Evolutionary conservation across 371 early-diverging fungal genomes (phyloP).

Genomic region (Fennellomyces sp.): DNA sequence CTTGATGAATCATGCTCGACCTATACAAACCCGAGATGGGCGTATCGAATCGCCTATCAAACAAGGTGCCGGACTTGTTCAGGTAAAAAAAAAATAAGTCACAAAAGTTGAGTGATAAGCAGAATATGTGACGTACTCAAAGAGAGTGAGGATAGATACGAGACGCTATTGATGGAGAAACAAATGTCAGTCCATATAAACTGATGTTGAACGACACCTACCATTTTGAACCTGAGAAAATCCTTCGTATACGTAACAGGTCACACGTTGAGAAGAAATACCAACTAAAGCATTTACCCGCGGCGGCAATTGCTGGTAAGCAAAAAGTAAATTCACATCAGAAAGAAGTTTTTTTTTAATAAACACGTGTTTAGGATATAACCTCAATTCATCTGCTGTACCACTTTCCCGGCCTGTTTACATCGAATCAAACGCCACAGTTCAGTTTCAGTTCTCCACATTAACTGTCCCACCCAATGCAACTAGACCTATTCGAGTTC

Average conservation of each 20-base stretch:
- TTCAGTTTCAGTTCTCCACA: background rate
- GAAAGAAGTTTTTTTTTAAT: conserved; percentile 2
- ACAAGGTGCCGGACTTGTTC: conserved; percentile 21
- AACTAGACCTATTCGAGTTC: background rate
- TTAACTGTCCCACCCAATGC: background rate
- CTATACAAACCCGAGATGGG: background rate
- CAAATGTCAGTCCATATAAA: conserved; percentile 14
- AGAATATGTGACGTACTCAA: background rate
- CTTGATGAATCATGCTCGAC: conserved; percentile 14
- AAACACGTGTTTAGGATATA: conserved; percentile 8
- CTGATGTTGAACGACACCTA: conserved; percentile 20
- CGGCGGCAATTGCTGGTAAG: conserved; percentile 7
- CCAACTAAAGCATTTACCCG: conserved; percentile 16
- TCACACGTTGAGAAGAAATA: background rate
- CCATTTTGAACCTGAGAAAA: background rate
- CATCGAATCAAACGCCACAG: background rate
- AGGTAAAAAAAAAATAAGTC: conserved; percentile 19
- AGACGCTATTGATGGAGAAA: conserved; percentile 9
- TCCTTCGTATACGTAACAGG: conserved; percentile 9
- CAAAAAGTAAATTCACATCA: no score
- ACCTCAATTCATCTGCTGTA: conserved; percentile 10
- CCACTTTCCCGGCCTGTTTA: conserved; percentile 9
- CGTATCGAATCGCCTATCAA: conserved; percentile 8
- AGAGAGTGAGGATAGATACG: conserved; percentile 1
- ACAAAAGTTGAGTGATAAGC: background rate